A percentile compares a stretch with the other conserved stretches of the same genome.
phyloP scores from a whole-genome alignment of 441 rosid genomes.

The Eutrema salsugineum region DNA sequence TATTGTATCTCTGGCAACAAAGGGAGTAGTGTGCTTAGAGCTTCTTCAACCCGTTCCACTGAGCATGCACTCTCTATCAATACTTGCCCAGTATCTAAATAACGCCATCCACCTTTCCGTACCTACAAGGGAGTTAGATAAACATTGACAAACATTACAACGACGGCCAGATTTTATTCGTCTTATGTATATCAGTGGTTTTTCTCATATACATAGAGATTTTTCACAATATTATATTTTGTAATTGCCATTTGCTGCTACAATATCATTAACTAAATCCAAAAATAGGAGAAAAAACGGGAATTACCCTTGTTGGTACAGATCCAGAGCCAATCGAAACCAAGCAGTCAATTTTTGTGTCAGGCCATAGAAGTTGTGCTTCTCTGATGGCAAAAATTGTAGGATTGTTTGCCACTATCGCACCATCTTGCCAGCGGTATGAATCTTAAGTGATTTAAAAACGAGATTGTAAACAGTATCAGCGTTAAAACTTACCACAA shows the following conservation, averaged over 20 bases:
- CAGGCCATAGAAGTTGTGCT: constrained; percentile 99
- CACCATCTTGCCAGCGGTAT: constrained; percentile 99
- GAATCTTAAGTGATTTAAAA: constrained; percentile 42
- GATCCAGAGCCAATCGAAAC: constrained; percentile 98
- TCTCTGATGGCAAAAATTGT: constrained; percentile 89
- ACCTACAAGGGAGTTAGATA: constrained; percentile 41
- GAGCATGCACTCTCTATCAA: constrained; percentile 98
- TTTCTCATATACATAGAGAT: background rate
- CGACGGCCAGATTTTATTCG: background rate
- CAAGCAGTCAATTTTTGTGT: constrained; percentile 90
- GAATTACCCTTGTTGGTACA: constrained; percentile 84
- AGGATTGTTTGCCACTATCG: constrained; percentile 97
- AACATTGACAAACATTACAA: background rate
- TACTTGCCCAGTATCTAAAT: constrained; percentile 97
- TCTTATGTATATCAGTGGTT: background rate
- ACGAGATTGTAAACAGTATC: constrained; percentile 2
- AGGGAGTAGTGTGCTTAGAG: constrained; percentile 86
- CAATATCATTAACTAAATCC: background rate
- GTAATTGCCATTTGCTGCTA: background rate
- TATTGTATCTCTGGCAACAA: constrained; percentile 94
- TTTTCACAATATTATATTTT: background rate
- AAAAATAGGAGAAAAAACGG: constrained; percentile 1
- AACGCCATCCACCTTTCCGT: constrained; percentile 98
- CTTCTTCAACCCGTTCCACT: constrained; percentile 97
- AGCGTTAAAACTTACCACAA: background rate